Percentiles rank a stretch among this genome's conserved stretches.
Conservation (phyloP, 2,329 filamentous ascomycete species). For the Blumeria hordei region DNA sequence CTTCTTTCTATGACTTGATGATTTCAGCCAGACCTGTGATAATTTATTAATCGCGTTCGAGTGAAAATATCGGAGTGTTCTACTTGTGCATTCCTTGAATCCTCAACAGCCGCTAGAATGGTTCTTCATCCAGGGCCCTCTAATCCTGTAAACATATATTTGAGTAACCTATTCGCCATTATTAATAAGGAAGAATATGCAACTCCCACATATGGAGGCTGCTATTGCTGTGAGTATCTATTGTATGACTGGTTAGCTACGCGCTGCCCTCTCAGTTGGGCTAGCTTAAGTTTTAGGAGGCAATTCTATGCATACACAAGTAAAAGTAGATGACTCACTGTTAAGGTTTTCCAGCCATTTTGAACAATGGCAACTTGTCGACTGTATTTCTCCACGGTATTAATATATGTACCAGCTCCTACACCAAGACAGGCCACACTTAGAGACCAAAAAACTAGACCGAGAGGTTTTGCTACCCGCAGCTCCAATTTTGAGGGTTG, state of each 20-base stretch:
- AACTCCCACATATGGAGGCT: neutral
- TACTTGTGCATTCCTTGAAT: too few relatives aligned
- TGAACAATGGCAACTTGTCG: constrained; percentile 64
- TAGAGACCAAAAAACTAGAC: constrained; percentile 69
- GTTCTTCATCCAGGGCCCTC: too few relatives aligned
- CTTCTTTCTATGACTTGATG: too few relatives aligned
- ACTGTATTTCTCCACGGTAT: constrained; percentile 59
- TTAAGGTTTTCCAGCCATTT: constrained; percentile 77
- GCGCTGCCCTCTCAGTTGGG: neutral
- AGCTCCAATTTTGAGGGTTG: constrained; percentile 47
- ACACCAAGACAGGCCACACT: constrained; percentile 51
- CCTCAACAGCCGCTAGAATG: too few relatives aligned
- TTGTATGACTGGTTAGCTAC: neutral
- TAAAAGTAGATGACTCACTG: constrained; percentile 22
- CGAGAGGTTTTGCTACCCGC: constrained; percentile 59
- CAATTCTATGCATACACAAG: neutral
- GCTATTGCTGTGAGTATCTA: neutral
- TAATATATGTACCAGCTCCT: constrained; percentile 72
- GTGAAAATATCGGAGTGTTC: too few relatives aligned
- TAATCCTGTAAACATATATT: too few relatives aligned
- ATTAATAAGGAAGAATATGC: neutral
- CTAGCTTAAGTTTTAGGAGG: neutral
- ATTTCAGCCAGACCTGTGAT: too few relatives aligned
- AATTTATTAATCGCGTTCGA: too few relatives aligned
- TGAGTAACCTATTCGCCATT: neutral